Evolutionary conservation across 371 early-diverging fungal genomes (phyloP).

Genomic region (Apophysomyces variabilis): DNA sequence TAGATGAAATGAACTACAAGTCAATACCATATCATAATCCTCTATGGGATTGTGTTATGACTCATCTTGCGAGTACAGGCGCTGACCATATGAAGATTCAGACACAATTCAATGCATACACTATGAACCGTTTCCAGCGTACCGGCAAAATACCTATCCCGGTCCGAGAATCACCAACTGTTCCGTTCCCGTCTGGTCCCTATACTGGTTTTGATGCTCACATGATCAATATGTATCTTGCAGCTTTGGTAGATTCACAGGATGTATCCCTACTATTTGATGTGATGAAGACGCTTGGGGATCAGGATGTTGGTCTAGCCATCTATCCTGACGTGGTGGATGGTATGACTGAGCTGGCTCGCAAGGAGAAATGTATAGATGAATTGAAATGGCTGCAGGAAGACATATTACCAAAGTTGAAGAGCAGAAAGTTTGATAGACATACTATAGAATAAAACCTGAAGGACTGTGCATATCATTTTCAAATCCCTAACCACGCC

Average conservation of each 20-base stretch:
- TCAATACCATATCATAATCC: slow-evolving; percentile 15
- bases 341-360: slow-evolving; percentile 1
- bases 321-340: slow-evolving; percentile 1
- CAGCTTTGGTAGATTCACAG: slow-evolving; percentile 41
- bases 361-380: slow-evolving; percentile 9
- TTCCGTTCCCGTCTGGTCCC: slow-evolving; percentile 53
- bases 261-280: slow-evolving; percentile 47
- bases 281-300: slow-evolving; percentile 35
- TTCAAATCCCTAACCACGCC: too few species aligned
- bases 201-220: slow-evolving; percentile 41
- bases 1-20: slow-evolving; percentile 24
- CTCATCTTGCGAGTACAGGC: slow-evolving; percentile 14
- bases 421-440: neutral
- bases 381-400: slow-evolving; percentile 16
- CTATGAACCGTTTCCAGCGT: slow-evolving; percentile 47
- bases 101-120: slow-evolving; percentile 41
- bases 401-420: slow-evolving; percentile 9
- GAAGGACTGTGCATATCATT: neutral
- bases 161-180: slow-evolving; percentile 34
- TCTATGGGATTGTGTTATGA: slow-evolving; percentile 26
- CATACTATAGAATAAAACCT: neutral
- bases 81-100: slow-evolving; percentile 21
- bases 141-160: slow-evolving; percentile 49
- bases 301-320: slow-evolving; percentile 18
- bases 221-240: slow-evolving; percentile 48